phyloP scores from a whole-genome alignment of 371 early-diverging fungal species.

The Rhizomucor pusillus region DNA sequence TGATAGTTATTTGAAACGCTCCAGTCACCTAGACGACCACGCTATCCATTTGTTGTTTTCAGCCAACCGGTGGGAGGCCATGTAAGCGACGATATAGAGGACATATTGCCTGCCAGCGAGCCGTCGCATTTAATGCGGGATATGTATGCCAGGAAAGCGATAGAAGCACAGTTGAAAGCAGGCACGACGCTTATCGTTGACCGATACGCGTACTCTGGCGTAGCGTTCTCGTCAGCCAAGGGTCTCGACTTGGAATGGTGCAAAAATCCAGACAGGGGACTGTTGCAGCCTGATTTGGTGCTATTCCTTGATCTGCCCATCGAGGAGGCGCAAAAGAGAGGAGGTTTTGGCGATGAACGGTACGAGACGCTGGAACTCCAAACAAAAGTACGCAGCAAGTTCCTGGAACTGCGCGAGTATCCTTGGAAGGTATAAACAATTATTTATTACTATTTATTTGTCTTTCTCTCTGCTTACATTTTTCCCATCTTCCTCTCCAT shows the following conservation, averaged over 20 bases:
- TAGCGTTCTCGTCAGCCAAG: slow-evolving; percentile 92
- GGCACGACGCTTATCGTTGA: slow-evolving; percentile 90
- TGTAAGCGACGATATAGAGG: slow-evolving; percentile 40
- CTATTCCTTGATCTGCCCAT: slow-evolving; percentile 90
- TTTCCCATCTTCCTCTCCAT: too few species aligned
- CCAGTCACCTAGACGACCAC: slow-evolving; percentile 73
- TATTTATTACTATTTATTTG: not conserved
- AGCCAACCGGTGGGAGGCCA: slow-evolving; percentile 82
- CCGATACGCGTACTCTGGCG: slow-evolving; percentile 98
- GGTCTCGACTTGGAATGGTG: slow-evolving; percentile 91
- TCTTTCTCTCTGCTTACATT: too few species aligned
- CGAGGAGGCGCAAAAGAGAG: slow-evolving; percentile 72
- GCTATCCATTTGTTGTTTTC: slow-evolving; percentile 96
- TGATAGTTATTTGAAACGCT: slow-evolving; percentile 77
- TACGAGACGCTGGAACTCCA: slow-evolving; percentile 94
- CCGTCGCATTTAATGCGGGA: not conserved
- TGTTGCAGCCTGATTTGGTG: slow-evolving; percentile 86
- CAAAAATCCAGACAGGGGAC: slow-evolving; percentile 82
- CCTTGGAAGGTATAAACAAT: slow-evolving; percentile 55
- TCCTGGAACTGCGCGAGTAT: slow-evolving; percentile 54
- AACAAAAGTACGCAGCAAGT: slow-evolving; percentile 65
- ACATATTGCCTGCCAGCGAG: too few species aligned
- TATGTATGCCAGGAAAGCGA: slow-evolving; percentile 43
- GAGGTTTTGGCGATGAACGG: slow-evolving; percentile 93
- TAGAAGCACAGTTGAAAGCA: slow-evolving; percentile 49